Base-by-base conservation (phyloP, 768 basidiomycete species). In the Auricularia cornea region DNA sequence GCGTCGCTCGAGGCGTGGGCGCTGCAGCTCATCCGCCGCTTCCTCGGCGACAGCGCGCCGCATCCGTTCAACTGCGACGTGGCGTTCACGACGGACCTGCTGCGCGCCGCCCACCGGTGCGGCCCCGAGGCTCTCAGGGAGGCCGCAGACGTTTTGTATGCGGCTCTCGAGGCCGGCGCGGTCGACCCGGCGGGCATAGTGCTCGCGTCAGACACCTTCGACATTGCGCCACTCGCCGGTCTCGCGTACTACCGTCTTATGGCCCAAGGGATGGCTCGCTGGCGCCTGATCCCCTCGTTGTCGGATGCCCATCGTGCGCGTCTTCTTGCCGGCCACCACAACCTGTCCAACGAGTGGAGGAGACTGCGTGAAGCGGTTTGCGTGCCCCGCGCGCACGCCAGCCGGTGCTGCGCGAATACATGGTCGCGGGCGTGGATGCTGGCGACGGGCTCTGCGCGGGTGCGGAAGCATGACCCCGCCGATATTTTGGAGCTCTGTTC, bases 1-100 rank as follows among this genome's bases (percentile, higher is more conserved):
- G 87, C 84, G 71, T 82, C 84, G 10, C 72, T 87, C 33, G 89
- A 90, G 71, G 84, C 83, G 1, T 90, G 89, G 89, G 82, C 87
- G 1, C 78, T 90, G 26, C 26, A 30, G 12, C 54, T 57, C 26
- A 57, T 57, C 26, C 54, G 30, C 26, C 28, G 30, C 8, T 57
- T 57, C 54, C 54, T 57, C 30, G 35, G 35, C 35, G 54, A 57
- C 65, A 80, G 78, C 60, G 83, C 82, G 68, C 71, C 81, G 30
- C 83, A 82, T 1, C 82, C 84, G 2, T 74, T 84, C 66, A 73
- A 83, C 60, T 76, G 75, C 51, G 48, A 59, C 30, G 61, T 57
- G n/a, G n/a, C 61, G 18, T 59, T 40, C 38, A 29, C 62, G 12
- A 31, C 32, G 4, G 60, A 38, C 32, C 12, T 44, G 35, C 54